These are phyloP conservation scores for Mangifera indica DNA, from an alignment of 345 rosid genomes.

Conservation along the genomic window DNA sequence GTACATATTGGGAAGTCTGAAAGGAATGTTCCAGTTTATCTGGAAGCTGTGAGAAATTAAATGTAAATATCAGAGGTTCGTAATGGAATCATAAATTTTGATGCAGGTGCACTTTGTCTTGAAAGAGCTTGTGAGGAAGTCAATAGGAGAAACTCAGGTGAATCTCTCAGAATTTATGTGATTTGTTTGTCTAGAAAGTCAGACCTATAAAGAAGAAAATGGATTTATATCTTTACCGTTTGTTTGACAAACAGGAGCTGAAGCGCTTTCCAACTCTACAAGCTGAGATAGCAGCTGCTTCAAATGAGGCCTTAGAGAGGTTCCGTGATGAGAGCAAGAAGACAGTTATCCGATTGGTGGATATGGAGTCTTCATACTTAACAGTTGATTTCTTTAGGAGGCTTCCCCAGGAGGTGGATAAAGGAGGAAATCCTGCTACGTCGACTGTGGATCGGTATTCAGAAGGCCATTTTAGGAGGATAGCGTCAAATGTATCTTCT, in stretches of 20 bases:
- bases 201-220: not conserved
- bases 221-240: conserved; percentile 6
- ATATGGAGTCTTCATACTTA: conserved; percentile 79
- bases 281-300: conserved; percentile 73
- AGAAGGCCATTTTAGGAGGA: conserved; percentile 75
- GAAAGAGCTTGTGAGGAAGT: conserved; percentile 80
- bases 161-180: conserved; percentile 7
- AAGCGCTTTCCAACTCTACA: conserved; percentile 73
- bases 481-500: conserved; percentile 71
- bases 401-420: conserved; percentile 75
- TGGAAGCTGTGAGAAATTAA: not conserved
- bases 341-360: conserved; percentile 59
- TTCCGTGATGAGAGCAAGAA: conserved; percentile 79
- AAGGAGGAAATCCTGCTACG: conserved; percentile 38
- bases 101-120: conserved; percentile 71
- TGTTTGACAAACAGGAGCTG: conserved; percentile 51
- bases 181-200: conserved; percentile 1
- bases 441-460: conserved; percentile 47
- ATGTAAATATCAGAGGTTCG: not conserved
- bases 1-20: not conserved
- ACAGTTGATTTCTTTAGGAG: conserved; percentile 80
- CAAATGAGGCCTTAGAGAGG: conserved; percentile 57
- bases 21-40: not conserved
- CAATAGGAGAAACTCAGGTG: conserved; percentile 73
- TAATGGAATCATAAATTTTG: not conserved